These are phyloP conservation scores for Auriscalpium vulgare DNA, from an alignment of 768 basidiomycete species.

Conservation along the genomic window DNA sequence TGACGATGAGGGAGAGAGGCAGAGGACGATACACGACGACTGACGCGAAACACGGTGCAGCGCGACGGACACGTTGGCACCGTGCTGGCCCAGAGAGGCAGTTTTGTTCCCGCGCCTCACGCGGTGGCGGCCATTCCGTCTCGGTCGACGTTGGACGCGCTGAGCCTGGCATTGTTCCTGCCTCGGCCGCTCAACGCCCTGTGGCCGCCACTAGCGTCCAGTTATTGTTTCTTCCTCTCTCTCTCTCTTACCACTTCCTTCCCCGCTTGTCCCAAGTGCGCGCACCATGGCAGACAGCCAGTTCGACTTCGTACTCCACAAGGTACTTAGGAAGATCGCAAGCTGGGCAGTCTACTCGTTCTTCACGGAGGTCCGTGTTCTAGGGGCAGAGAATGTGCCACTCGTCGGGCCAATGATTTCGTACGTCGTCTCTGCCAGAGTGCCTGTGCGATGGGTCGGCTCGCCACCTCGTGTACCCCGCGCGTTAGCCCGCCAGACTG, in stretches of 20 bases:
- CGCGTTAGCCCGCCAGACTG: too few species aligned
- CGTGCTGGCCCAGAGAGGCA: neutral
- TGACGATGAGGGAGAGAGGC: neutral
- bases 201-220: neutral
- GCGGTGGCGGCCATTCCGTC: neutral
- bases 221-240: neutral
- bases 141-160: neutral
- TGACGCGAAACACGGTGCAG: neutral
- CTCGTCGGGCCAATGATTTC: slow-evolving; percentile 85
- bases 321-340: slow-evolving; percentile 63
- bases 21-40: neutral
- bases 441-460: neutral
- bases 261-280: neutral
- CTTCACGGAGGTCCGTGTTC: slow-evolving; percentile 80
- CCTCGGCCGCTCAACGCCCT: neutral
- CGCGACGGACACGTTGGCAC: slow-evolving; percentile 1
- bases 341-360: slow-evolving; percentile 74
- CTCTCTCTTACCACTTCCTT: neutral
- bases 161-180: neutral
- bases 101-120: slow-evolving; percentile 5
- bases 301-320: slow-evolving; percentile 54
- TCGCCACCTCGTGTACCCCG: neutral
- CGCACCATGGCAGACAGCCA: slow-evolving; percentile 23
- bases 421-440: slow-evolving; percentile 40
- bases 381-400: slow-evolving; percentile 87